Evolutionary conservation across 768 basidiomycete species (phyloP), one percentile per base, ranked within the genome.

Genomic region (Suillus discolor): DNA sequence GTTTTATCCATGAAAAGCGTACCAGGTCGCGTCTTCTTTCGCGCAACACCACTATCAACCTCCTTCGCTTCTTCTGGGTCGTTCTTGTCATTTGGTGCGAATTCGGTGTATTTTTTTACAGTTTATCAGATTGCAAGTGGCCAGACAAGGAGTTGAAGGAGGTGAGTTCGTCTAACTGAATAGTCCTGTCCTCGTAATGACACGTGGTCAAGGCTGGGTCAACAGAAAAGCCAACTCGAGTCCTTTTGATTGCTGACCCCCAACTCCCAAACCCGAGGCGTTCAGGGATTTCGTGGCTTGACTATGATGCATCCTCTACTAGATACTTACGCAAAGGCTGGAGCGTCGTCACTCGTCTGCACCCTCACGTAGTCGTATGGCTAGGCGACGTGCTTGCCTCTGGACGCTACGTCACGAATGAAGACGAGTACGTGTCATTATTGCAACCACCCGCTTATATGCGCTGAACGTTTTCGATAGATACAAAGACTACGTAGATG

Each of bases 341-440:
- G 92, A 84, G 81, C 65, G 86, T 87, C 45, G 82, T 83, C 0
- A 83, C 81, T 49, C 80, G 84, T 39, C 72, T 90, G 41, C 83
- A 79, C 53, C 87, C 91, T 2, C 79, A 92, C 68, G 81, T 78
- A 6, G 86, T 93, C n/a, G 81, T 94, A 11, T 90, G 93, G 69
- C 79, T 92, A 4, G 92, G 92, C 7, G 92, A 94, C 72, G 87
- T 91, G 84, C 79, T 94, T 61, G 85, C 89, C 54, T 84, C 85
- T 66, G 88, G 90, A 7, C 83, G 87, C 65, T 81, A 83, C 28
- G 79, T 84, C 3, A 81, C 79, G 64, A 81, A 72, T n/a, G 82
- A 83, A 54, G 67, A 73, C 60, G 83, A 86, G 87, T 85, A 69
- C 69, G 77, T 79, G 28, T 4, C 28, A 49, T 31, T 41, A 57